These are phyloP conservation scores for Cercospora sesami DNA, from an alignment of 2,329 filamentous ascomycete genomes.

Conservation along the genomic window DNA sequence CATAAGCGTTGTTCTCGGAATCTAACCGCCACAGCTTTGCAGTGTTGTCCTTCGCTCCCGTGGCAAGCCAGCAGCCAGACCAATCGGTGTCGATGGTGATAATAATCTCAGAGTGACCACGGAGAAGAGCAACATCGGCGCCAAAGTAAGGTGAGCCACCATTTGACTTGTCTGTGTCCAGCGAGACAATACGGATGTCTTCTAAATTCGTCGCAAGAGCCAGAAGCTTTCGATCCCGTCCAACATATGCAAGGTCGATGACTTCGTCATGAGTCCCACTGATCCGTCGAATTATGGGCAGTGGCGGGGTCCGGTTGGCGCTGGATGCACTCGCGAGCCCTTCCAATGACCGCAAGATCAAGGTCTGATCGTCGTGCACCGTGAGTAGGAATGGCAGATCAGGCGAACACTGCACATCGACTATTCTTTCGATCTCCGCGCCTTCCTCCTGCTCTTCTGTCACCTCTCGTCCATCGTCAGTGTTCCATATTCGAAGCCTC, in stretches of 20 bases:
- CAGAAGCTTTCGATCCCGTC: constrained; percentile 75
- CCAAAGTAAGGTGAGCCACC: constrained; percentile 66
- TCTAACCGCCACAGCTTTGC: constrained; percentile 89
- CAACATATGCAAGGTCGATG: constrained; percentile 86
- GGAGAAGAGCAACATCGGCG: constrained; percentile 80
- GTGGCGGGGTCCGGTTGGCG: constrained; percentile 38
- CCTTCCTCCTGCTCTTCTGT: constrained; percentile 69
- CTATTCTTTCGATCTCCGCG: constrained; percentile 65
- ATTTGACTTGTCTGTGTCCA: constrained; percentile 43
- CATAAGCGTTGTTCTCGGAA: constrained; percentile 69
- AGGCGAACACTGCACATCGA: constrained; percentile 67
- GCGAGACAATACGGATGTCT: constrained; percentile 82
- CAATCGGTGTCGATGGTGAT: constrained; percentile 93
- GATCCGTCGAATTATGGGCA: constrained; percentile 70
- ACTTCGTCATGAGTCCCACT: constrained; percentile 98
- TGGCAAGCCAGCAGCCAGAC: constrained; percentile 96
- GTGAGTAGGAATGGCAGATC: constrained; percentile 71
- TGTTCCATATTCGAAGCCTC: constrained; percentile 78
- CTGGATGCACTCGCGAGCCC: constrained; percentile 38
- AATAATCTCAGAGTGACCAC: constrained; percentile 92
- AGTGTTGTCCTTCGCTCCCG: constrained; percentile 94
- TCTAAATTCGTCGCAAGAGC: constrained; percentile 95
- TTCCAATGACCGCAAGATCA: constrained; percentile 68
- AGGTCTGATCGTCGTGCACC: constrained; percentile 84
- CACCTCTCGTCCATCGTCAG: constrained; percentile 72